Evolutionary conservation across 2,329 filamentous ascomycete genomes (phyloP).

Genomic region (Clonostachys rosea): DNA sequence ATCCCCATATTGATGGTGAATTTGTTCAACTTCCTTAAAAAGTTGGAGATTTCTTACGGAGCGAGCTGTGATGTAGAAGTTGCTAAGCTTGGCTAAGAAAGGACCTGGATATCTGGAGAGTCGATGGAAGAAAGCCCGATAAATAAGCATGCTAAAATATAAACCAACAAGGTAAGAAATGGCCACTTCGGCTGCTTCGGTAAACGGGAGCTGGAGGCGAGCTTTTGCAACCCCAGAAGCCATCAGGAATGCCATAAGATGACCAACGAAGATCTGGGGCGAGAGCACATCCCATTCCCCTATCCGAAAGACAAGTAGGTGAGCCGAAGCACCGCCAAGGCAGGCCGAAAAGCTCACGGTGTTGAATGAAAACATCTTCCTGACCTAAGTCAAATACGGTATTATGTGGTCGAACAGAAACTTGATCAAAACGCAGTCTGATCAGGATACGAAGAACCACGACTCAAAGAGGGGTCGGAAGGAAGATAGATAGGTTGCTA

Average conservation of each 20-base stretch:
- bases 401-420: too few relatives aligned
- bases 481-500: too few relatives aligned
- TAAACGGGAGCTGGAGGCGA: background rate
- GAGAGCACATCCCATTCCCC: constrained; percentile 17
- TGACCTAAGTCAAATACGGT: too few relatives aligned
- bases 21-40: constrained; percentile 13
- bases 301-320: constrained; percentile 11
- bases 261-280: constrained; percentile 7
- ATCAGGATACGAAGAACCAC: too few relatives aligned
- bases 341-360: background rate
- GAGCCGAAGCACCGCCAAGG: constrained; percentile 4
- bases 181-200: background rate
- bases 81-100: constrained; percentile 7
- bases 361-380: background rate
- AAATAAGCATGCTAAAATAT: constrained; percentile 8
- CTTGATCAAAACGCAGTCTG: too few relatives aligned
- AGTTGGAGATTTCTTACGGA: constrained; percentile 12
- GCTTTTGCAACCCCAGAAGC: background rate
- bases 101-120: constrained; percentile 9
- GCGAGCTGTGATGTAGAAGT: constrained; percentile 13
- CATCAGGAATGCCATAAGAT: constrained; percentile 6
- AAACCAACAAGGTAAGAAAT: constrained; percentile 4
- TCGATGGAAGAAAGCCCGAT: constrained; percentile 9
- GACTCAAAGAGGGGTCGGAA: too few relatives aligned
- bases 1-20: constrained; percentile 18